phyloP scores from a whole-genome alignment of 257 asterid species.

The Echites panduratus region DNA sequence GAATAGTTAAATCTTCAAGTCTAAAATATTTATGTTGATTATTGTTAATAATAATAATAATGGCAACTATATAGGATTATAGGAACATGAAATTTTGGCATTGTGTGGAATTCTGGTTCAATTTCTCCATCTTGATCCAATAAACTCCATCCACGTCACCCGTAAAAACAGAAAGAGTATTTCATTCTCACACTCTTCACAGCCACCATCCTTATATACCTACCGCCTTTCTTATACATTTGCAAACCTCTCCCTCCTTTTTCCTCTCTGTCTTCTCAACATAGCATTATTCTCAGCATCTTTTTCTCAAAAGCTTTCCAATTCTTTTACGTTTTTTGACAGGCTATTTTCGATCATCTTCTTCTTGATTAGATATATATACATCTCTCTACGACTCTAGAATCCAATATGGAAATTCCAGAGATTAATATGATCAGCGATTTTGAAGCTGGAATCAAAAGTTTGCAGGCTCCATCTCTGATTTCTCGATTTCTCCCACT shows the following conservation, averaged over 20 bases:
- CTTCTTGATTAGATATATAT: neutral
- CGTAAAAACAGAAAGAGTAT: neutral
- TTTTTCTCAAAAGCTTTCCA: neutral
- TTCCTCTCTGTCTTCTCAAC: neutral
- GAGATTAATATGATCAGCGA: slow-evolving; percentile 56
- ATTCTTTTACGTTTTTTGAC: neutral
- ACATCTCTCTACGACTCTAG: too few species aligned
- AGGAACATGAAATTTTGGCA: too few species aligned
- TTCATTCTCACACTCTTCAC: neutral
- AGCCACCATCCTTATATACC: neutral
- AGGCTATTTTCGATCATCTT: neutral
- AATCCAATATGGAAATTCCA: slow-evolving; percentile 50
- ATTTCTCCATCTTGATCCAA: neutral
- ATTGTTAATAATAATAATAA: too few species aligned
- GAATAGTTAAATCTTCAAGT: too few species aligned
- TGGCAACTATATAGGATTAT: too few species aligned
- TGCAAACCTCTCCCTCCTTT: slow-evolving; percentile 11
- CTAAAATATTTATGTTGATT: too few species aligned
- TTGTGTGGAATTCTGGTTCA: neutral
- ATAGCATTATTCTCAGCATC: neutral
- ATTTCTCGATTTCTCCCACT: slow-evolving; percentile 37
- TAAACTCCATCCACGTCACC: slow-evolving; percentile 14
- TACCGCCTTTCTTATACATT: neutral
- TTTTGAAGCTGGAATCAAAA: slow-evolving; percentile 68
- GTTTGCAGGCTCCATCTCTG: slow-evolving; percentile 58